Conservation (phyloP, 75 land plant genomes). For the Cupressus sempervirens region DNA sequence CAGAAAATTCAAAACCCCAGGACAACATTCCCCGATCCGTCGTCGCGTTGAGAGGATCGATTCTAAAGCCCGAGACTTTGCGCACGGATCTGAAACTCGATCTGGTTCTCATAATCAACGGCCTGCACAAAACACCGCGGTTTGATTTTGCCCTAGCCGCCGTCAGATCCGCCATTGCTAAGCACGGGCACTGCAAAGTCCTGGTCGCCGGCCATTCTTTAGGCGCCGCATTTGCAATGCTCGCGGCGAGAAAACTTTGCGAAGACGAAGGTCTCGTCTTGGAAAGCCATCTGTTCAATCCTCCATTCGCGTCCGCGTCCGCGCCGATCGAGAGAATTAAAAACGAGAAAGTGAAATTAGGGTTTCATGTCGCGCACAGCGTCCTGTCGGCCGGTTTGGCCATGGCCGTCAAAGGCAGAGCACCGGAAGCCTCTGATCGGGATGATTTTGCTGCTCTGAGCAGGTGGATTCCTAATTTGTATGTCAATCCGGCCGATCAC, state of each 20-base stretch:
- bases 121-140: slow-evolving; percentile 44
- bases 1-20: background rate
- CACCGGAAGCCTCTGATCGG: background rate
- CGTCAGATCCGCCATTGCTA: slow-evolving; percentile 22
- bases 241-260: slow-evolving; percentile 37
- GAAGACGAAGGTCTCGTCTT: slow-evolving; percentile 35
- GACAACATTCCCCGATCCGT: slow-evolving; percentile 23
- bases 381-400: slow-evolving; percentile 51
- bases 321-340: slow-evolving; percentile 57
- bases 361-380: slow-evolving; percentile 41
- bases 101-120: slow-evolving; percentile 30
- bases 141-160: slow-evolving; percentile 42
- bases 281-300: slow-evolving; percentile 61
- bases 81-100: slow-evolving; percentile 39
- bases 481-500: slow-evolving; percentile 46
- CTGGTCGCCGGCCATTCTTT: slow-evolving; percentile 72
- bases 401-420: slow-evolving; percentile 17
- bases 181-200: slow-evolving; percentile 23
- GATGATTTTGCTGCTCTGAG: slow-evolving; percentile 30
- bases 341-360: slow-evolving; percentile 39
- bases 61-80: slow-evolving; percentile 28
- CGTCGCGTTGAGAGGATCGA: slow-evolving; percentile 60
- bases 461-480: slow-evolving; percentile 45
- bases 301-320: slow-evolving; percentile 52
- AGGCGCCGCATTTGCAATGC: slow-evolving; percentile 57